phyloP scores from a whole-genome alignment of 2,329 filamentous ascomycete species.

The Xylaria sp. region DNA sequence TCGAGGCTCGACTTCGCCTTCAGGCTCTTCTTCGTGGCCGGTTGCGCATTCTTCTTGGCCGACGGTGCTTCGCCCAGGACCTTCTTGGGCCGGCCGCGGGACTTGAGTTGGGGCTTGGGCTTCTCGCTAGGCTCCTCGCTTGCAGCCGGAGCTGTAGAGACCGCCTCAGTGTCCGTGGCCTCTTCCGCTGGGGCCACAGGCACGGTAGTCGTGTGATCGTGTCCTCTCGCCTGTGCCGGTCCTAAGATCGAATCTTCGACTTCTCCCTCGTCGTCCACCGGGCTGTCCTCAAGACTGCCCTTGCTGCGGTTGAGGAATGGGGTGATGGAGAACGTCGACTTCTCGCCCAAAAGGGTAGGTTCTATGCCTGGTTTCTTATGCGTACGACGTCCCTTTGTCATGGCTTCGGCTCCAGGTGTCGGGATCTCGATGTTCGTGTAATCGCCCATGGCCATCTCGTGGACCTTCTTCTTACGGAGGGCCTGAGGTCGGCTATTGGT shows the following conservation, averaged over 20 bases:
- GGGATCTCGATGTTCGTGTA: slow-evolving; percentile 49
- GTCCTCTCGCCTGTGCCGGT: slow-evolving; percentile 15
- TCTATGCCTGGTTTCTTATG: slow-evolving; percentile 61
- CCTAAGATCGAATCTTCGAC: slow-evolving; percentile 32
- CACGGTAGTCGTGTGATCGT: slow-evolving; percentile 14
- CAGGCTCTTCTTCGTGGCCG: slow-evolving; percentile 31
- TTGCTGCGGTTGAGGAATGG: slow-evolving; percentile 83
- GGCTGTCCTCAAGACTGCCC: slow-evolving; percentile 50
- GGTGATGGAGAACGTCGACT: slow-evolving; percentile 91
- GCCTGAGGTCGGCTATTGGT: slow-evolving; percentile 40
- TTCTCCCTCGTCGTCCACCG: slow-evolving; percentile 32
- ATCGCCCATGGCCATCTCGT: slow-evolving; percentile 50
- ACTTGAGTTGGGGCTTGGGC: slow-evolving; percentile 39
- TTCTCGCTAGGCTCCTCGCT: slow-evolving; percentile 17
- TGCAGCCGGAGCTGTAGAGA: slow-evolving; percentile 22
- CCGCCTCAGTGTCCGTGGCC: slow-evolving; percentile 16
- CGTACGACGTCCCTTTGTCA: slow-evolving; percentile 42
- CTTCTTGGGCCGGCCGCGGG: slow-evolving; percentile 52
- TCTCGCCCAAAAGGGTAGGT: slow-evolving; percentile 71
- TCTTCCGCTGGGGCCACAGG: slow-evolving; percentile 11
- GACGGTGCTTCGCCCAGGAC: slow-evolving; percentile 49
- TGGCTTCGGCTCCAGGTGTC: slow-evolving; percentile 43
- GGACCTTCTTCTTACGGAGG: slow-evolving; percentile 49
- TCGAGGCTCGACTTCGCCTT: slow-evolving; percentile 41
- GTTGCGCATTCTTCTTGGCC: slow-evolving; percentile 49